Base-by-base conservation (phyloP, 768 basidiomycete genomes). In the Boletus huronensis region DNA sequence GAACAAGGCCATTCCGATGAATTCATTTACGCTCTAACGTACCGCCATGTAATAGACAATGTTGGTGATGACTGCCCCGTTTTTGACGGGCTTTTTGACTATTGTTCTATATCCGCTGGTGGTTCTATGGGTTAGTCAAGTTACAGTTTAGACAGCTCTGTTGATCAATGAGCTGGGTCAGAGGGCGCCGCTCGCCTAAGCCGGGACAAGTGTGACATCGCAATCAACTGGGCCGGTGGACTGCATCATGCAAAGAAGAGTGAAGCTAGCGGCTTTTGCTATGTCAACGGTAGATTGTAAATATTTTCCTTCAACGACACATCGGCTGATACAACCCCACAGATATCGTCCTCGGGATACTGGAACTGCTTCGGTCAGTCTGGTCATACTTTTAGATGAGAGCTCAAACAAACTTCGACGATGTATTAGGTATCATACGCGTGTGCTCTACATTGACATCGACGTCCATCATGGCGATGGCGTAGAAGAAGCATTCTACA, bases 391-490 rank as follows among this genome's bases (percentile, higher is more conserved):
- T 52, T 57, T 23, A 29, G 28, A 13, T 29, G 32, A 34, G n/a
- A 40, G n/a, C 29, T 43, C 13, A 32, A 45, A 35, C 52, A 31
- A 45, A 53, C 16, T 6, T 42, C 21, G 17, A 19, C 23, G 35
- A 23, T 46, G 23, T 48, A 25, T 36, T 38, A 93, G 93, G 61
- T 97, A 97, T 71, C 94, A 98, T 67, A 83, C 83, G 13, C 83
- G 97, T 32, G 97, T 99, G 28, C 79, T 99, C 21, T 99, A 99
- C 72, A 94, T 99, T 61, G 97, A 99, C 67, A 95, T 99, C 54
- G 97, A 99, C 68, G 92, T 97, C 1, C 97, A 99, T 68, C 97
- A 99, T 58, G 97, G 97, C 16, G 97, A 99, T 70, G 97, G 97
- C 40, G 97, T 99, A 23, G 97, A 99, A 69, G 97, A 99, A 72